Conservation (phyloP, 768 basidiomycete species). For the Suillus occidentalis region DNA sequence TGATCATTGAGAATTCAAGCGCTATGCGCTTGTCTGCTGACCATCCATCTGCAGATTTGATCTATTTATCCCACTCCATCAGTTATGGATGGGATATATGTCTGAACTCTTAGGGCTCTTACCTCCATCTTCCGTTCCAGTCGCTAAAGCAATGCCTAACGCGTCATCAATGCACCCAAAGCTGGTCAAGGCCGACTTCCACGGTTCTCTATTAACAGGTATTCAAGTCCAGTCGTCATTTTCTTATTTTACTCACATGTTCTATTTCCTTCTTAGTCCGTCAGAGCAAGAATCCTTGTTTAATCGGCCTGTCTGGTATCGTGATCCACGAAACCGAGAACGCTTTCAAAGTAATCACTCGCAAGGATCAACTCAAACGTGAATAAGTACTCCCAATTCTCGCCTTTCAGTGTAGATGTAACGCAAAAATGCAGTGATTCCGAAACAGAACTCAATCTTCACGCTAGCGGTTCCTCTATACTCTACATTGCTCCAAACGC, state of each 20-base stretch:
- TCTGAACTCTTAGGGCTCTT: conserved; percentile 72
- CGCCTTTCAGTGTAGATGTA: not conserved
- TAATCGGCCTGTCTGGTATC: conserved; percentile 77
- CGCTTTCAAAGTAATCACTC: conserved; percentile 80
- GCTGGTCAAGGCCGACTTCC: conserved; percentile 86
- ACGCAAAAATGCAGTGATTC: conserved; percentile 53
- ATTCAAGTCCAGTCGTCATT: conserved; percentile 16
- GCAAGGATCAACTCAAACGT: conserved; percentile 70
- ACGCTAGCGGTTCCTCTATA: conserved; percentile 71
- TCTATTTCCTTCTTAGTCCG: conserved; percentile 47
- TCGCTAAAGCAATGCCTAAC: conserved; percentile 44
- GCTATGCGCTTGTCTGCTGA: conserved; percentile 5
- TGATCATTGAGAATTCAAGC: conserved; percentile 27
- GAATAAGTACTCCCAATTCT: conserved; percentile 14
- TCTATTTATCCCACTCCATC: conserved; percentile 73
- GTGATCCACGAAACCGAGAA: conserved; percentile 90
- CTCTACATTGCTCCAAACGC: conserved; percentile 42
- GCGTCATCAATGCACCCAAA: conserved; percentile 73
- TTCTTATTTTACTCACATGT: not conserved
- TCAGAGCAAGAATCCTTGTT: conserved; percentile 72
- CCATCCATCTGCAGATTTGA: conserved; percentile 51
- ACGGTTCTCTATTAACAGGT: conserved; percentile 81
- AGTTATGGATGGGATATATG: conserved; percentile 88
- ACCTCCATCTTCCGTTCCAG: conserved; percentile 30
- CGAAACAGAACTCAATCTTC: conserved; percentile 79